phyloP scores from a whole-genome alignment of 2,329 filamentous ascomycete species.

The Fusarium hostae region DNA sequence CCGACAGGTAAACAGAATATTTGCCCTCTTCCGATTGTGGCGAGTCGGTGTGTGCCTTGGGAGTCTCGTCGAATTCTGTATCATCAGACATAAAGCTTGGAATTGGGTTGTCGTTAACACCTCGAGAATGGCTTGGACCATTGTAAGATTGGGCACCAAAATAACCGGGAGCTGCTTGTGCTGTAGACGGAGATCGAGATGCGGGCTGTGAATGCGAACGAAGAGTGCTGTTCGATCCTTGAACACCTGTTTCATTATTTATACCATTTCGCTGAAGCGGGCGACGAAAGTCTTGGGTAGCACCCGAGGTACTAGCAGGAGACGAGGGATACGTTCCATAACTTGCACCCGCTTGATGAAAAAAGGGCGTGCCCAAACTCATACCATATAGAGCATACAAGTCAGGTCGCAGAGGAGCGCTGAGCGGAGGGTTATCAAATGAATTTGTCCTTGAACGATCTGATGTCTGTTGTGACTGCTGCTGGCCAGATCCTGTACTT shows the following conservation, averaged over 20 bases:
- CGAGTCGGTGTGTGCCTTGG: conserved; percentile 56
- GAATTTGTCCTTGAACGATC: conserved; percentile 71
- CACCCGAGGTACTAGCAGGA: conserved; percentile 58
- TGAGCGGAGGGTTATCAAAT: conserved; percentile 70
- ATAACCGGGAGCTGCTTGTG: conserved; percentile 40
- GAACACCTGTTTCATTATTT: conserved; percentile 59
- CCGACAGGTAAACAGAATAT: conserved; percentile 42
- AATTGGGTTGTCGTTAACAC: conserved; percentile 61
- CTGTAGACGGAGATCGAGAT: conserved; percentile 56
- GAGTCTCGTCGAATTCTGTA: conserved; percentile 58
- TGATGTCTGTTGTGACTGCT: conserved; percentile 48
- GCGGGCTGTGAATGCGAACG: conserved; percentile 76
- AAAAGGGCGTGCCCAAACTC: conserved; percentile 57
- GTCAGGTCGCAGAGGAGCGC: conserved; percentile 67
- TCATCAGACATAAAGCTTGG: conserved; percentile 69
- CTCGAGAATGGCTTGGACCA: conserved; percentile 52
- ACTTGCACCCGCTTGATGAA: conserved; percentile 55
- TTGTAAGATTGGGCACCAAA: conserved; percentile 50
- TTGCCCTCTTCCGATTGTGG: conserved; percentile 61
- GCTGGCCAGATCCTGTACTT: conserved; percentile 40
- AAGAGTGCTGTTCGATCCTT: conserved; percentile 64
- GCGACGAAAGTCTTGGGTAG: conserved; percentile 65
- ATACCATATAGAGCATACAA: conserved; percentile 63
- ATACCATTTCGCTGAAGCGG: conserved; percentile 65
- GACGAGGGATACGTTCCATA: conserved; percentile 68